These are phyloP conservation scores for Cytospora mali DNA, from an alignment of 2,329 filamentous ascomycete species.

Conservation along the genomic window DNA sequence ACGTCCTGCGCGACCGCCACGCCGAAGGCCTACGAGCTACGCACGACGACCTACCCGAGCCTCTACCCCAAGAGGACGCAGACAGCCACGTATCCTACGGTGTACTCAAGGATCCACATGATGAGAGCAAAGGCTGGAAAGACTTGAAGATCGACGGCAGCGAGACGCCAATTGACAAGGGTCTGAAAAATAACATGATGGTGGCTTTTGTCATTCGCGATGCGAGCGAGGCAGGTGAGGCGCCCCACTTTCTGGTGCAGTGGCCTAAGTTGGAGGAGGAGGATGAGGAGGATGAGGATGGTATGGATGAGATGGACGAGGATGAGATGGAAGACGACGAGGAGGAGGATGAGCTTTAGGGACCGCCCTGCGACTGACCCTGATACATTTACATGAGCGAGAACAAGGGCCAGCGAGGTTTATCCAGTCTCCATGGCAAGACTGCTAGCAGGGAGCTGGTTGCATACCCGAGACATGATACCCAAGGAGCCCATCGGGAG, in stretches of 20 bases:
- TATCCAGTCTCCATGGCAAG: neutral
- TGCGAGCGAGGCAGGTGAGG: constrained; percentile 41
- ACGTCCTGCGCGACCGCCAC: constrained; percentile 59
- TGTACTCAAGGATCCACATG: constrained; percentile 46
- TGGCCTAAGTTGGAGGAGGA: constrained; percentile 47
- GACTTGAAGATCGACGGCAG: constrained; percentile 43
- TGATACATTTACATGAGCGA: neutral
- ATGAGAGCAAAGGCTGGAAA: constrained; percentile 54
- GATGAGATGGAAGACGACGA: constrained; percentile 10
- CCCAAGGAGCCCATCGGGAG: neutral
- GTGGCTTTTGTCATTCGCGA: constrained; percentile 54
- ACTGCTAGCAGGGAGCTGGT: neutral
- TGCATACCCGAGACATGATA: neutral
- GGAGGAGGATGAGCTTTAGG: constrained; percentile 19
- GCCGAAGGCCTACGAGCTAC: constrained; percentile 51
- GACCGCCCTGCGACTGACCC: too few species aligned
- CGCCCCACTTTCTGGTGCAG: constrained; percentile 49
- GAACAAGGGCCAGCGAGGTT: neutral
- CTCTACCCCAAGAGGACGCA: constrained; percentile 46
- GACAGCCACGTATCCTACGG: constrained; percentile 50
- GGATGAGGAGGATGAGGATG: constrained; percentile 41
- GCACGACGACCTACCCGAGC: constrained; percentile 38
- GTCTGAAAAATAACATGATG: constrained; percentile 49
- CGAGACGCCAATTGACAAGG: constrained; percentile 46
- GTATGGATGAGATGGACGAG: constrained; percentile 17